These are phyloP conservation scores for Thielaviopsis cerberus DNA, from an alignment of 2,329 filamentous ascomycete genomes.

Conservation along the genomic window DNA sequence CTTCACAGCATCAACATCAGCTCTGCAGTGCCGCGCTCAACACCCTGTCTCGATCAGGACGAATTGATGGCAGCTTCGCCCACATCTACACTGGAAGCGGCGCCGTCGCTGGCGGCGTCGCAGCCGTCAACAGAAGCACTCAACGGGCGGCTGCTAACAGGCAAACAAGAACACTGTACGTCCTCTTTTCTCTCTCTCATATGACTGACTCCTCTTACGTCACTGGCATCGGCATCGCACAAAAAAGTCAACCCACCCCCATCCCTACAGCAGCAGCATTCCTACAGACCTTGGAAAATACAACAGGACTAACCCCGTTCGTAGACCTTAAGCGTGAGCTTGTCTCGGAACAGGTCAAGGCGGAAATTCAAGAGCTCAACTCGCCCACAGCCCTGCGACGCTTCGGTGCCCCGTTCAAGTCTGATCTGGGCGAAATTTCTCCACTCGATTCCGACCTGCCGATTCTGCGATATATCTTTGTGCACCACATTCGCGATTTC, in stretches of 20 bases:
- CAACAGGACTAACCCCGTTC: background rate
- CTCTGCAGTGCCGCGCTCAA: slow-evolving; percentile 2
- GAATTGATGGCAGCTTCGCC: background rate
- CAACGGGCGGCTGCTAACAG: slow-evolving; percentile 44
- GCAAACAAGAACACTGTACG: slow-evolving; percentile 95
- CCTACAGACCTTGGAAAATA: background rate
- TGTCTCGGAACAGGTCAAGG: slow-evolving; percentile 71
- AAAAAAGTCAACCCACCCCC: background rate
- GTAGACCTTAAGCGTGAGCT: slow-evolving; percentile 83
- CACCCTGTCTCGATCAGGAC: background rate
- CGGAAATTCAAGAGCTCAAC: slow-evolving; percentile 82
- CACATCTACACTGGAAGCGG: background rate
- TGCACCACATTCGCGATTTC: slow-evolving; percentile 93
- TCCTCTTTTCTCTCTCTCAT: slow-evolving; percentile 9
- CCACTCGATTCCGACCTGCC: slow-evolving; percentile 88
- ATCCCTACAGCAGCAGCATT: background rate
- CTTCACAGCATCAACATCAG: background rate
- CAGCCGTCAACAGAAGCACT: background rate
- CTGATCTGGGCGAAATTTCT: slow-evolving; percentile 77
- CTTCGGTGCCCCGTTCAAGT: slow-evolving; percentile 89
- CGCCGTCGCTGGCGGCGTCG: slow-evolving; percentile 1
- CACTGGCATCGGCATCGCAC: background rate
- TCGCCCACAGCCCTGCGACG: slow-evolving; percentile 84
- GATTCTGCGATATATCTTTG: slow-evolving; percentile 88
- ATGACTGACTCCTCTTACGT: background rate